Base-by-base conservation (phyloP, 192 early-diverging fungal genomes). In the Spinellus fusiger region DNA sequence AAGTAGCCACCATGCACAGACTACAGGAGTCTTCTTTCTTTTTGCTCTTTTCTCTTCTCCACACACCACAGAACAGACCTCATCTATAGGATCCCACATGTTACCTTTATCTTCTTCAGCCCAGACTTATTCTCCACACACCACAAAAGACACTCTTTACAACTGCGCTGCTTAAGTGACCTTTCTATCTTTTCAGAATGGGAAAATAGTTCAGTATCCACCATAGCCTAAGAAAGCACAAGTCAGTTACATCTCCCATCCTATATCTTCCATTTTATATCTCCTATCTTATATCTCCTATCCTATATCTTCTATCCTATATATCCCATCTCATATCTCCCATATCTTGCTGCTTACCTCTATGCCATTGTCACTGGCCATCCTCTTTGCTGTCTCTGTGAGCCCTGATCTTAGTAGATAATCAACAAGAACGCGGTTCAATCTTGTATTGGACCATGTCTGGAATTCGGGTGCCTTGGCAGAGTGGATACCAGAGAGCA, bases 361-460 rank as follows among this genome's bases (percentile, higher is more conserved):
- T 48, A 92, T 89, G 15, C 68, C 68, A 31, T 72, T 73, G 9
- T 78, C 80, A 20, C 70, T 75, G 8, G 86, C 81, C 44, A 98
- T 69, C 56, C 69, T 69, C 32, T 79, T 69, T 1, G 98, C 95
- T 9, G 95, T 86, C 1, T 86, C 73, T 25, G 79, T 80, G 49
- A 85, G 89, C 6, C 94, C 94, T 26, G 87, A 86, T 57, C 98
- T 79, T 25, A 98, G 77, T 87, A 99, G 85, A 70, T 96, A 99
- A 70, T 99, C 98, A 1, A 93, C 89, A 59, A 99, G 72, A 26
- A 98, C 79, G 15, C 94, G 82, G 71, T 96, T 86, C 23, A 98
- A 71, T 9, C 95, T 84, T 5, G 83, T 82, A 44, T 89, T 84
- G 56, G 87, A 87, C 98, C 98, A 99, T 50, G 81, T 75, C 26